A percentile compares a stretch with the other conserved stretches of the same genome.
phyloP scores from a whole-genome alignment of 345 rosid species.

The Eucalyptus cladocalyx region DNA sequence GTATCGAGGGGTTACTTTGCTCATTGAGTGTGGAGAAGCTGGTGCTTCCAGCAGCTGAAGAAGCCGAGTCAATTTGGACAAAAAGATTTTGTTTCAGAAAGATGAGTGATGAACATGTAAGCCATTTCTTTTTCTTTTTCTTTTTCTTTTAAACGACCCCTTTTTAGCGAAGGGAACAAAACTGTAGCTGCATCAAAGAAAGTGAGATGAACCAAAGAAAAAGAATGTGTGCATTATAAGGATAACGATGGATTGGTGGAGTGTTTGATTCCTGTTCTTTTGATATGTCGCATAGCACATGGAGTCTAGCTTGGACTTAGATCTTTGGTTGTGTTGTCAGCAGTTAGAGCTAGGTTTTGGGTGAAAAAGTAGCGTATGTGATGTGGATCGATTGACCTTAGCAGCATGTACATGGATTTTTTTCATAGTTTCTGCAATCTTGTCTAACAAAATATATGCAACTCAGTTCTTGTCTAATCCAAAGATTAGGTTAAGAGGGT shows the following conservation, averaged over 20 bases:
- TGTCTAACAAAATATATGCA: not conserved
- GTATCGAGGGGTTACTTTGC: conserved; percentile 68
- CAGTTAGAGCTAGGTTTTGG: not conserved
- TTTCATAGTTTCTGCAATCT: not conserved
- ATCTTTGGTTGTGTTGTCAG: not conserved
- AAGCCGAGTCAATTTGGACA: conserved; percentile 93
- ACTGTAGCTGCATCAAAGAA: not conserved
- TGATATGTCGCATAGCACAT: not conserved
- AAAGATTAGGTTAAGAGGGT: not conserved
- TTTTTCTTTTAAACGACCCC: not conserved
- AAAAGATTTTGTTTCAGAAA: conserved; percentile 75
- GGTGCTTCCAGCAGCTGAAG: conserved; percentile 97
- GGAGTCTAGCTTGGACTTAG: not conserved
- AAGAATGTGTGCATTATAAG: not conserved
- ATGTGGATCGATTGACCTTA: not conserved
- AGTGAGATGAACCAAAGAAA: not conserved
- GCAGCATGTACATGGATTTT: not conserved
- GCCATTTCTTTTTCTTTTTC: not conserved
- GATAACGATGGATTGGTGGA: not conserved
- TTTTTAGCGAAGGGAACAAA: not conserved
- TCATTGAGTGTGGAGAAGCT: conserved; percentile 70
- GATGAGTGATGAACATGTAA: conserved; percentile 66
- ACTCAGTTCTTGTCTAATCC: not conserved
- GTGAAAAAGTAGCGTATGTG: not conserved
- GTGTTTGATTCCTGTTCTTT: not conserved